These are phyloP conservation scores for Alnus rubra DNA, from an alignment of 306 rosid genomes.

Conservation along the genomic window DNA sequence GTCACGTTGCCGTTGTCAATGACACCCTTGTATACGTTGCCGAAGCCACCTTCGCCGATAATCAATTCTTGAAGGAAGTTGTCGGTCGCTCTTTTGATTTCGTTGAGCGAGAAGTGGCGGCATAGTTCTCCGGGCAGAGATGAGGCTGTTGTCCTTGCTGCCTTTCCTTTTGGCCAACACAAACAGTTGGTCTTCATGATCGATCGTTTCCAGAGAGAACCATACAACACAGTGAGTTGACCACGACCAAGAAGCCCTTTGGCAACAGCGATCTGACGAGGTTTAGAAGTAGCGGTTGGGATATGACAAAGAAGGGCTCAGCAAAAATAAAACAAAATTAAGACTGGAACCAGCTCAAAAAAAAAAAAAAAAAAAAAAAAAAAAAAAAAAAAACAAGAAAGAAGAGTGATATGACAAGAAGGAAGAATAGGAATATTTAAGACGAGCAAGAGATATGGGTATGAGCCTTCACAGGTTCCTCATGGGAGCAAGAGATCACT, in stretches of 20 bases:
- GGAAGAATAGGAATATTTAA: too few species aligned
- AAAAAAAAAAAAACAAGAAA: too few species aligned
- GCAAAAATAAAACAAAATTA: too few species aligned
- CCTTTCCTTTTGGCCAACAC: not conserved
- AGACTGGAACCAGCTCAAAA: too few species aligned
- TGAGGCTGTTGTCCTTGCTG: not conserved
- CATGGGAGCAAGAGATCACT: too few species aligned
- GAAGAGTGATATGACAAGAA: too few species aligned
- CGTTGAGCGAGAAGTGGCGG: not conserved
- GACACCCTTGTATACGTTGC: constrained; percentile 17
- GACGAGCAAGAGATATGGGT: too few species aligned
- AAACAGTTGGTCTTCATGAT: not conserved
- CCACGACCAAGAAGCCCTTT: not conserved
- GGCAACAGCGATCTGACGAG: too few species aligned
- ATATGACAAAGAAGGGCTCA: too few species aligned
- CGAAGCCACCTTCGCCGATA: not conserved
- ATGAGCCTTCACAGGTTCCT: too few species aligned
- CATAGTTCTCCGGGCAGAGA: not conserved
- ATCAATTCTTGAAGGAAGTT: not conserved
- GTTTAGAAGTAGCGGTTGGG: too few species aligned
- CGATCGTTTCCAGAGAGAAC: not conserved
- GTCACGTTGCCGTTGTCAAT: not conserved
- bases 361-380: too few species aligned
- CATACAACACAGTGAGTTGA: not conserved
- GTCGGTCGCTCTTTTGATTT: not conserved